Evolutionary conservation across 2,329 filamentous ascomycete genomes (phyloP).

Genomic region (Pleomassaria siparia): DNA sequence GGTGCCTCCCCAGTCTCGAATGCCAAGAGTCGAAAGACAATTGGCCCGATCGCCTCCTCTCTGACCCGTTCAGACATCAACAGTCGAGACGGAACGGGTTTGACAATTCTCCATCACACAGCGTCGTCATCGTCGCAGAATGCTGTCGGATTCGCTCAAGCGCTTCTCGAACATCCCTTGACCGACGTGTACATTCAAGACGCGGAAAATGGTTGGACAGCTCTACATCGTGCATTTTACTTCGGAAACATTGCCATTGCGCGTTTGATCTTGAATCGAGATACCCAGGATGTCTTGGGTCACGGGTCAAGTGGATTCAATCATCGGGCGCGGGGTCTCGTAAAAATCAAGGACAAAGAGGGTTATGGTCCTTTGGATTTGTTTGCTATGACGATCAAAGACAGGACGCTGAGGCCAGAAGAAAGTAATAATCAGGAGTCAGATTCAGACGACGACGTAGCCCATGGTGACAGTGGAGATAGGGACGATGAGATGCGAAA

Average conservation of each 20-base stretch:
- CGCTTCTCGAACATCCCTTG: slow-evolving; percentile 77
- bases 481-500: slow-evolving; percentile 34
- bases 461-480: slow-evolving; percentile 47
- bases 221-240: slow-evolving; percentile 87
- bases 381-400: slow-evolving; percentile 82
- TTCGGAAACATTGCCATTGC: slow-evolving; percentile 86
- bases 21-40: slow-evolving; percentile 37
- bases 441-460: slow-evolving; percentile 53
- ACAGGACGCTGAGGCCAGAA: slow-evolving; percentile 61
- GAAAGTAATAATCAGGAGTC: slow-evolving; percentile 47
- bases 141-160: slow-evolving; percentile 73
- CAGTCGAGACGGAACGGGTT: slow-evolving; percentile 75
- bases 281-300: slow-evolving; percentile 66
- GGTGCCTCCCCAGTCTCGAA: slow-evolving; percentile 48
- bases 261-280: slow-evolving; percentile 75
- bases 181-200: slow-evolving; percentile 88
- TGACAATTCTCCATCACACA: slow-evolving; percentile 82
- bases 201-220: slow-evolving; percentile 91
- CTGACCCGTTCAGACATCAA: slow-evolving; percentile 74
- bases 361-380: slow-evolving; percentile 93
- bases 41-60: slow-evolving; percentile 30
- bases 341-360: slow-evolving; percentile 94
- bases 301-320: slow-evolving; percentile 61
- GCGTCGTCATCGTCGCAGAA: slow-evolving; percentile 72
- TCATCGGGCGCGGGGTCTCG: slow-evolving; percentile 70